A percentile compares a stretch with the other conserved stretches of the same genome.
Evolutionary conservation across 2,329 filamentous ascomycete species (phyloP).

Genomic region (Thelonectria olida): DNA sequence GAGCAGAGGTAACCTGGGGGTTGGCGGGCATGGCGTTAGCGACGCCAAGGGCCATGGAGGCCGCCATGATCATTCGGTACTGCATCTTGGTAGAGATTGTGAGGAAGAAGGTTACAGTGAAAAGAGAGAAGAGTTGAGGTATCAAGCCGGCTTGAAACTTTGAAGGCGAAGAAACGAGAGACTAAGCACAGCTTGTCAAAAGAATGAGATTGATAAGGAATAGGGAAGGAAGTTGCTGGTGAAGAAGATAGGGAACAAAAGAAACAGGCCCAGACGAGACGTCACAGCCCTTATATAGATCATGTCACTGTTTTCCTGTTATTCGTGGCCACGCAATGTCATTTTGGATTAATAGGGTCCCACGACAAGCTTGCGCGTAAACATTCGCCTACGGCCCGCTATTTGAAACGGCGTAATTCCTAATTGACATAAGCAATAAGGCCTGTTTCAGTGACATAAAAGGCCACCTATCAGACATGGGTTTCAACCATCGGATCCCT

Average conservation of each 20-base stretch:
- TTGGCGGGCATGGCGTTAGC: constrained; percentile 33
- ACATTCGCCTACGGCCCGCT: background rate
- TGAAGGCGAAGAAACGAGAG: constrained; percentile 30
- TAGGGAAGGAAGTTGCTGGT: constrained; percentile 30
- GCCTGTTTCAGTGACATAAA: background rate
- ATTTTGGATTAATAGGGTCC: background rate
- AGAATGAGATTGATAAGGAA: constrained; percentile 28
- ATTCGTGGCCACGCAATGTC: background rate
- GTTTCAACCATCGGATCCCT: background rate
- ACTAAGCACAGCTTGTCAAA: constrained; percentile 40
- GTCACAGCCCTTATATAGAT: constrained; percentile 27
- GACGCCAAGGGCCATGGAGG: constrained; percentile 34
- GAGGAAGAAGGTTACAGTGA: background rate
- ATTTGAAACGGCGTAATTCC: background rate
- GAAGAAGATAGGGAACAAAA: constrained; percentile 15
- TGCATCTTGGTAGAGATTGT: constrained; percentile 34
- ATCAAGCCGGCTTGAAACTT: constrained; percentile 38
- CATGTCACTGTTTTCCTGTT: background rate
- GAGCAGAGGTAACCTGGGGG: constrained; percentile 32
- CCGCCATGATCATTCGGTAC: constrained; percentile 39
- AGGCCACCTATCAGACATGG: background rate
- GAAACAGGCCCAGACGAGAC: background rate
- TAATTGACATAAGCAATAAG: background rate
- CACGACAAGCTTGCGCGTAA: background rate
- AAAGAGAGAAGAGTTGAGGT: constrained; percentile 12